A percentile compares a stretch with the other conserved stretches of the same genome.
These are phyloP conservation scores for Aspergillus biplanus DNA, from an alignment of 495 filamentous ascomycete species.

Conservation along the genomic window DNA sequence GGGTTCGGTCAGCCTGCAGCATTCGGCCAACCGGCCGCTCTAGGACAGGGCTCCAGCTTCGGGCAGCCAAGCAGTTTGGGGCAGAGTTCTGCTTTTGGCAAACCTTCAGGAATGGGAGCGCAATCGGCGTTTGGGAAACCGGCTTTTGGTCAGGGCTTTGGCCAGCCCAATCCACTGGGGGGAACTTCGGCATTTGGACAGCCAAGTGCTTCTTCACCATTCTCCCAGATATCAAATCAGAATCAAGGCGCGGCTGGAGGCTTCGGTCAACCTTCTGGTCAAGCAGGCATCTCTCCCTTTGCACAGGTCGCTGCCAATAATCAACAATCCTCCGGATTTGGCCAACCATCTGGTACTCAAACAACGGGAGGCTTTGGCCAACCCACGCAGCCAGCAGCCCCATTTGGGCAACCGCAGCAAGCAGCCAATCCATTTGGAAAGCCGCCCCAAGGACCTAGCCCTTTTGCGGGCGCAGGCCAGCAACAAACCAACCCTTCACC, in stretches of 20 bases:
- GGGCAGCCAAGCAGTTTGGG: conserved; percentile 42
- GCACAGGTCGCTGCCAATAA: conserved; percentile 30
- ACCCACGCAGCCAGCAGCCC: conserved; percentile 31
- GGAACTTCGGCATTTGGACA: conserved; percentile 35
- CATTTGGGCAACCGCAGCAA: conserved; percentile 29
- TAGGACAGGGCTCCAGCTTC: conserved; percentile 33
- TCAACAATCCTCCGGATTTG: conserved; percentile 32
- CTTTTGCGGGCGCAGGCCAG: conserved; percentile 19
- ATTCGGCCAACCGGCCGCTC: conserved; percentile 38
- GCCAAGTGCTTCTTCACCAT: conserved; percentile 36
- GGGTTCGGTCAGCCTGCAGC: conserved; percentile 36
- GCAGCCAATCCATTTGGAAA: conserved; percentile 34
- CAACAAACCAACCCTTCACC: conserved; percentile 28
- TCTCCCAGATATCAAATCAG: conserved; percentile 36
- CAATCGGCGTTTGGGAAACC: conserved; percentile 34
- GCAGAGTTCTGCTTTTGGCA: conserved; percentile 36
- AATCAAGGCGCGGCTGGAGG: conserved; percentile 27
- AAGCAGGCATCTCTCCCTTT: conserved; percentile 33
- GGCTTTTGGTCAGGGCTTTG: conserved; percentile 44
- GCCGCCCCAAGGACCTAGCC: conserved; percentile 25
- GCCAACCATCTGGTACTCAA: conserved; percentile 28
- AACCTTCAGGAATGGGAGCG: conserved; percentile 31
- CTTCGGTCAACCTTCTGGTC: conserved; percentile 35
- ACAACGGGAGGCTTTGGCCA: conserved; percentile 38
- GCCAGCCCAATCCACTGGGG: conserved; percentile 30